Evolutionary conservation across 768 basidiomycete species (phyloP).

Genomic region (Boletus subcaerulescens): DNA sequence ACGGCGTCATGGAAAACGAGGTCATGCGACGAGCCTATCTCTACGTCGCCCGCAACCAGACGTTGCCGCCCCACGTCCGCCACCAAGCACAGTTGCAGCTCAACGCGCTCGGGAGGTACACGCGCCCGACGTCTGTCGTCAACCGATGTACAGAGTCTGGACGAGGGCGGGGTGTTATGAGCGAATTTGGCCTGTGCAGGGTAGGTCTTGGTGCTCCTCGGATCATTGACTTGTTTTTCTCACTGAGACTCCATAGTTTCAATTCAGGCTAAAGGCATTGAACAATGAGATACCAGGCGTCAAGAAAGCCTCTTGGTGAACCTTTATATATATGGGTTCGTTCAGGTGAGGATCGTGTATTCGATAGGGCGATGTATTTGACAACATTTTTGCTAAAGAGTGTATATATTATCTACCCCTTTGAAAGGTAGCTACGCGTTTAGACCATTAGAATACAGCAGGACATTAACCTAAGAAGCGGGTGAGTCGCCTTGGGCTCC

Average conservation of each 20-base stretch:
- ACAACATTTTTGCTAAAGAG: background rate
- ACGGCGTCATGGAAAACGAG: constrained; percentile 71
- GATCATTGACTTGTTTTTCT: background rate
- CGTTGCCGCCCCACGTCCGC: constrained; percentile 82
- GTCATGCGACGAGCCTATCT: constrained; percentile 86
- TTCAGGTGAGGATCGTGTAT: background rate
- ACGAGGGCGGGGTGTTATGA: constrained; percentile 81
- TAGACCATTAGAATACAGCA: constrained; percentile 7
- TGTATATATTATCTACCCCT: constrained; percentile 11
- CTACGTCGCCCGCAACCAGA: constrained; percentile 89
- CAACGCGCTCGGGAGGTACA: constrained; percentile 80
- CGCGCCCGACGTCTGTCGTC: constrained; percentile 84
- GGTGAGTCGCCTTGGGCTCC: constrained; percentile 35
- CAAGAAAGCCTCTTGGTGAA: constrained; percentile 87
- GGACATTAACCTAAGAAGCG: constrained; percentile 11
- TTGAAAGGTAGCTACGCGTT: background rate
- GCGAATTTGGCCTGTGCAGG: constrained; percentile 83
- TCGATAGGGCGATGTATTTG: background rate
- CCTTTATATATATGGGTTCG: background rate
- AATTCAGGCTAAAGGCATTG: constrained; percentile 85
- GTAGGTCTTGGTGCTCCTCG: constrained; percentile 38
- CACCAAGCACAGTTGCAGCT: constrained; percentile 93
- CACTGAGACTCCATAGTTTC: constrained; percentile 53
- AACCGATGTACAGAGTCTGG: constrained; percentile 87
- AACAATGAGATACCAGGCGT: constrained; percentile 84